Percentiles rank a stretch among this genome's conserved stretches.
These are phyloP conservation scores for Picochlorum sp. DNA, from an alignment of 139 green algal species.

Conservation along the genomic window DNA sequence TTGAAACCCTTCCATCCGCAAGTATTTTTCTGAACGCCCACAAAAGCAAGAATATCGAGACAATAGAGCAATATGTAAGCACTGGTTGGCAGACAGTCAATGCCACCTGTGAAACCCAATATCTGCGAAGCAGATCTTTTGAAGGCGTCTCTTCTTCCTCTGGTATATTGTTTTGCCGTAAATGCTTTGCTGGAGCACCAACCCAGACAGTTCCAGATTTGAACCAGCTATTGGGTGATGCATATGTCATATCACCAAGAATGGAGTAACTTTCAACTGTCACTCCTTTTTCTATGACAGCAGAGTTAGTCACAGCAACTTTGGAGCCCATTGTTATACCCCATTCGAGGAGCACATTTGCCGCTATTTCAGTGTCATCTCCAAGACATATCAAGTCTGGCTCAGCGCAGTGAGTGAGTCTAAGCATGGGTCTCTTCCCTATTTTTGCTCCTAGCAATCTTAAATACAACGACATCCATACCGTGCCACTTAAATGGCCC, in stretches of 20 bases:
- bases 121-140: constrained; percentile 2
- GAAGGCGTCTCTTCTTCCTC: not conserved
- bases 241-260: not conserved
- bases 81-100: not conserved
- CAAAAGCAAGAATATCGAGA: not conserved
- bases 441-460: not conserved
- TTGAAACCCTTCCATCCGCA: not conserved
- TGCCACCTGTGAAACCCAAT: not conserved
- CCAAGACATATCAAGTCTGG: constrained; percentile 3
- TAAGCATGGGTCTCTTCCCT: not conserved
- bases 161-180: not conserved
- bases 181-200: not conserved
- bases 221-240: not conserved
- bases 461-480: not conserved
- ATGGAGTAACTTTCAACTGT: not conserved
- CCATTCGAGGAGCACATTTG: constrained; percentile 1
- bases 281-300: constrained; percentile 3
- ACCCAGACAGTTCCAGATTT: not conserved
- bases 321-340: not conserved
- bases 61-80: not conserved
- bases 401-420: not conserved
- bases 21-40: not conserved
- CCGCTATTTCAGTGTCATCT: constrained; percentile 1
- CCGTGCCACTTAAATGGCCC: not conserved
- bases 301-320: not conserved